Evolutionary conservation across 2,329 filamentous ascomycete species (phyloP), one percentile per base, ranked within the genome.

Genomic region (Venturiaceae sp.): DNA sequence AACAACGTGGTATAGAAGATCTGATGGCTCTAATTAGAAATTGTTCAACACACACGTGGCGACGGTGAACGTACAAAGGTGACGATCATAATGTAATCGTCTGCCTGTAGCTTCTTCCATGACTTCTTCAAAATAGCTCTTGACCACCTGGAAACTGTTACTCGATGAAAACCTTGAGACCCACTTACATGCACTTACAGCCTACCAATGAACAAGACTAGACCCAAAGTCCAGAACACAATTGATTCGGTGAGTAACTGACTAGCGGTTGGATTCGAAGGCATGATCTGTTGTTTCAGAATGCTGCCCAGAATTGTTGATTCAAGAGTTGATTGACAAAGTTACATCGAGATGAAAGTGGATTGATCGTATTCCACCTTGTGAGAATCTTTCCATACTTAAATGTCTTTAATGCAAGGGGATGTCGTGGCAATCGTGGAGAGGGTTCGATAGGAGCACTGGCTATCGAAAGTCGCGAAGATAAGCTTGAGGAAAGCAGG

Each of bases 1-100:
- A 64, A 56, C 34, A 64, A 52, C 23, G 57, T 53, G 3, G 60
- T 61, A 41, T 63, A 63, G 30, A 58, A 57, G 30, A 37, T 30
- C 55, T 57, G 34, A n/a, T 9, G 7, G 14, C 16, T 34, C 14
- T 5, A 23, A 34, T 56, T 37, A 56, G 36, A 30, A 13, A 16
- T 28, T 44, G 19, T 5, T 11, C 13, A 32, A 19, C 16, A 56
- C 9, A 19, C 6, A 33, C 19, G 37, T 39, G 14, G 33, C n/a
- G 21, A 36, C 11, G 37, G 19, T 19, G 5, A 14, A 50, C 8
- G 59, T 30, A 55, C 53, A 39, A 59, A 59, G n/a, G 58, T 59
- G 16, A 34, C 34, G 7, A 57, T 50, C 58, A 59, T 59, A 21
- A 41, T 46, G 26, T 56, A 46, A 33, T 59, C 58, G 30, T 59